Evolutionary conservation across 768 basidiomycete species (phyloP).

Genomic region (Boletus rufocinnamomeus): DNA sequence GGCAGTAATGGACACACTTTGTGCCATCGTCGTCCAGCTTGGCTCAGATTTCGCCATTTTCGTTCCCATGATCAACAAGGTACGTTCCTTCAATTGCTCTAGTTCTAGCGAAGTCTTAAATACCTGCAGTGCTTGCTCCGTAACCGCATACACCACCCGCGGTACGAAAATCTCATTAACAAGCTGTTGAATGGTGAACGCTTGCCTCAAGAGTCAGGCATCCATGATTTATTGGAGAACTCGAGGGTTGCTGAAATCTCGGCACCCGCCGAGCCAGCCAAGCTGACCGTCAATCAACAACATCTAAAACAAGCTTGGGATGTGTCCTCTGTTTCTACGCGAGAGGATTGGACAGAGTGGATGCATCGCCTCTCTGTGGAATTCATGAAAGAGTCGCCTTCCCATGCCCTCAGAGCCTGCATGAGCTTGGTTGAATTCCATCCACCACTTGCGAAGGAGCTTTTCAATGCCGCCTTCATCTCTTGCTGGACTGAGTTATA

Average conservation of each 20-base stretch:
- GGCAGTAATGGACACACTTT: slow-evolving; percentile 91
- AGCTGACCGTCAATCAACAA: slow-evolving; percentile 94
- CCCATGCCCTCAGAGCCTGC: slow-evolving; percentile 95
- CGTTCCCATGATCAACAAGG: slow-evolving; percentile 96
- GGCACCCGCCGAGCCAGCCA: slow-evolving; percentile 83
- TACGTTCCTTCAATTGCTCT: slow-evolving; percentile 27
- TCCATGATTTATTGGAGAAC: slow-evolving; percentile 70
- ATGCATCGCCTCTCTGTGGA: slow-evolving; percentile 90
- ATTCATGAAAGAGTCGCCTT: slow-evolving; percentile 97
- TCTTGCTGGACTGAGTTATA: slow-evolving; percentile 97
- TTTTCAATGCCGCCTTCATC: slow-evolving; percentile 98
- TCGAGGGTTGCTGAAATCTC: slow-evolving; percentile 69
- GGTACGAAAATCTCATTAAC: slow-evolving; percentile 85
- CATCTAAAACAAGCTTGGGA: slow-evolving; percentile 98
- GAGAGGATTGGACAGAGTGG: slow-evolving; percentile 95
- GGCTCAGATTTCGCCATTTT: slow-evolving; percentile 98
- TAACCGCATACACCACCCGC: slow-evolving; percentile 73
- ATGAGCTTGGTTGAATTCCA: slow-evolving; percentile 93
- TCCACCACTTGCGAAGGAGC: slow-evolving; percentile 85
- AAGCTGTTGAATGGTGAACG: slow-evolving; percentile 92
- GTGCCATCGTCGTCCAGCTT: slow-evolving; percentile 88
- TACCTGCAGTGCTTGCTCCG: slow-evolving; percentile 65
- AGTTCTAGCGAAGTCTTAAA: slow-evolving; percentile 1
- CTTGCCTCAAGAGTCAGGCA: slow-evolving; percentile 80
- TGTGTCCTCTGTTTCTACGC: slow-evolving; percentile 67